These are phyloP conservation scores for Purpureocillium takamizusanense DNA, from an alignment of 2,329 filamentous ascomycete genomes.

Conservation along the genomic window DNA sequence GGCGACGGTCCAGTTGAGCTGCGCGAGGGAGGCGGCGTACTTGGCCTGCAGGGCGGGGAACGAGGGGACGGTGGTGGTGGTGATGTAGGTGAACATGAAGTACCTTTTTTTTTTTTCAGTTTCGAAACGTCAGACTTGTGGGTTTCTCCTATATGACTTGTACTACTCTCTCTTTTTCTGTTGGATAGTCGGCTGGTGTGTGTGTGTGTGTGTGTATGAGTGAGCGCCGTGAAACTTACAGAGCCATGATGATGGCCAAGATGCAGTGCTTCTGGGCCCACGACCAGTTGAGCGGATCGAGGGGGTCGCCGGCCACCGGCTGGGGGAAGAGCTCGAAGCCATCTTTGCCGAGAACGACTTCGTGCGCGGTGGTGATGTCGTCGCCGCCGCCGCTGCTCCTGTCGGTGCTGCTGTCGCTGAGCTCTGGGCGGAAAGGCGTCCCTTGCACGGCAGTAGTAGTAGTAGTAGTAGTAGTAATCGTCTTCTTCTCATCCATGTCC, in stretches of 20 bases:
- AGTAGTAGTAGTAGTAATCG: no score
- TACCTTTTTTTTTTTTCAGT: constrained; percentile 24
- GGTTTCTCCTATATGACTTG: no score
- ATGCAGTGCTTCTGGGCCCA: constrained; percentile 35
- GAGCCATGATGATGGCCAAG: constrained; percentile 41
- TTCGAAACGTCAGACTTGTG: no score
- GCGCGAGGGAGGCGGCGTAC: constrained; percentile 32
- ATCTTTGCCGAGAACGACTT: constrained; percentile 1
- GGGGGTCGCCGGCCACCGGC: constrained; percentile 21
- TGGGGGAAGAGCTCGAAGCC: constrained; percentile 19
- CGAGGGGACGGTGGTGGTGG: constrained; percentile 45
- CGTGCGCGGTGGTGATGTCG: no score
- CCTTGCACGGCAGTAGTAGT: no score
- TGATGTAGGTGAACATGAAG: constrained; percentile 50
- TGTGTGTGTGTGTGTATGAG: no score
- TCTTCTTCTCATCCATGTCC: no score
- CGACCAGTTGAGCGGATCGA: constrained; percentile 48
- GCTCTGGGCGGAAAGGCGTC: no score
- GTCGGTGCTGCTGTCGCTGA: no score
- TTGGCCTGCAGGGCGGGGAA: constrained; percentile 38
- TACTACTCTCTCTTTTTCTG: no score
- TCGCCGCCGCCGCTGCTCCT: no score
- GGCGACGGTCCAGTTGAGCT: constrained; percentile 47
- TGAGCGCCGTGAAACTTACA: constrained; percentile 29
- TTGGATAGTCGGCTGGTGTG: no score